Evolutionary conservation across 805 yeast species (phyloP).

Genomic region (Hemisphaericaspora nanyangensis): DNA sequence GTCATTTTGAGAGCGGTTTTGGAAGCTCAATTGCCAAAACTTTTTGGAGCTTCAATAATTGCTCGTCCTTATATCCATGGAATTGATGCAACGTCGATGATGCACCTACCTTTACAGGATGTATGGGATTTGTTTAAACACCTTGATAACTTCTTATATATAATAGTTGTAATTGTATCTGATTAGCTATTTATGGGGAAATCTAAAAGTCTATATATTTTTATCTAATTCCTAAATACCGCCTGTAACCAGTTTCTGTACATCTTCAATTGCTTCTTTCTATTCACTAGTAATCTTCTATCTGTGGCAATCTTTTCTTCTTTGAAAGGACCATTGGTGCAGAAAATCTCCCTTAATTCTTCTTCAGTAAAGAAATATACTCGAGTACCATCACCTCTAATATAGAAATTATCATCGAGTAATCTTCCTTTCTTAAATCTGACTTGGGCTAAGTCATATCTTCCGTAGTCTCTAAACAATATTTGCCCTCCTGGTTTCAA

Average conservation of each 20-base stretch:
- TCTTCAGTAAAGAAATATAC: constrained; percentile 97
- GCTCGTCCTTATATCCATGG: constrained; percentile 29
- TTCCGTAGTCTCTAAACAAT: constrained; percentile 88
- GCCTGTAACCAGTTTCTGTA: constrained; percentile 97
- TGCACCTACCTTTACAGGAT: constrained; percentile 12
- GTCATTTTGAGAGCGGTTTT: constrained; percentile 13
- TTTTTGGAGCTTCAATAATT: constrained; percentile 4
- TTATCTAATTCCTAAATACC: constrained; percentile 49
- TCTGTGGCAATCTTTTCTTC: constrained; percentile 84
- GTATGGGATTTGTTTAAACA: constrained; percentile 32
- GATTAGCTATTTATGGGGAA: constrained; percentile 1
- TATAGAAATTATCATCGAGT: constrained; percentile 88
- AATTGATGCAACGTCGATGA: constrained; percentile 17
- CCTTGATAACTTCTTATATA: constrained; percentile 35
- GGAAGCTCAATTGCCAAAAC: constrained; percentile 10
- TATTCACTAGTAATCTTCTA: constrained; percentile 82
- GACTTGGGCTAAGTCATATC: constrained; percentile 94
- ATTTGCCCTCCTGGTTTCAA: constrained; percentile 93
- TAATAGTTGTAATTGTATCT: constrained; percentile 18
- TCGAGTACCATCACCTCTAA: constrained; percentile 96
- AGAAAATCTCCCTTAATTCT: constrained; percentile 72
- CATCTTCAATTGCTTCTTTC: constrained; percentile 92
- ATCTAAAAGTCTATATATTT: neutral
- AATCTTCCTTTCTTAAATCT: constrained; percentile 85
- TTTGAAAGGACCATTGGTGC: constrained; percentile 43